These are phyloP conservation scores for Bondarzewia mesenterica DNA, from an alignment of 1,284 basidiomycete genomes.

Conservation along the genomic window DNA sequence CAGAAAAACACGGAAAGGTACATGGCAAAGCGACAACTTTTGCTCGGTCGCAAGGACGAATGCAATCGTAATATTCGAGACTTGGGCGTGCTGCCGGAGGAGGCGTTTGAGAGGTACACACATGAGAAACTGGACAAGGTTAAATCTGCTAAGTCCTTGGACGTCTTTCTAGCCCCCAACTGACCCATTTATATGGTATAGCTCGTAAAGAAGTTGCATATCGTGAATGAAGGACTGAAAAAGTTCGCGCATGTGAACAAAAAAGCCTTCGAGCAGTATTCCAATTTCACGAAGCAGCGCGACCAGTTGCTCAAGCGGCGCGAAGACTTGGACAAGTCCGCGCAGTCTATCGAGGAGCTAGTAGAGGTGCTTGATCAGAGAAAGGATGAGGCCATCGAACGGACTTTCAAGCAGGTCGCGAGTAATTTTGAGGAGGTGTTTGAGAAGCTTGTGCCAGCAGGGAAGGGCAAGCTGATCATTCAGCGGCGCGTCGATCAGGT, in stretches of 20 bases:
- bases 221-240: constrained; percentile 87
- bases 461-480: constrained; percentile 86
- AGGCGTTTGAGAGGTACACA: constrained; percentile 94
- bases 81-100: constrained; percentile 92
- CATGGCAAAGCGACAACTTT: constrained; percentile 83
- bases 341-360: constrained; percentile 87
- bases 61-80: constrained; percentile 93
- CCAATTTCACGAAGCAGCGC: constrained; percentile 94
- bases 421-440: constrained; percentile 97
- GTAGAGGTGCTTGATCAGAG: constrained; percentile 92
- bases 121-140: constrained; percentile 79
- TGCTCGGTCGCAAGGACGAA: constrained; percentile 81
- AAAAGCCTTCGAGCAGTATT: constrained; percentile 98
- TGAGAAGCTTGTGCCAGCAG: constrained; percentile 93
- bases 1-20: constrained; percentile 95
- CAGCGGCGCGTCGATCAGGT: constrained; percentile 85
- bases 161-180: not conserved
- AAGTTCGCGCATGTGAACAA: constrained; percentile 99
- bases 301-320: constrained; percentile 84
- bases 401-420: constrained; percentile 97
- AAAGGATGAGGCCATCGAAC: constrained; percentile 97
- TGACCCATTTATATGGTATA: constrained; percentile 24
- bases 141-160: constrained; percentile 18
- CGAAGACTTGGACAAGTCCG: constrained; percentile 86
- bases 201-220: constrained; percentile 88